phyloP scores from a whole-genome alignment of 2,329 filamentous ascomycete genomes.

The Graphilbum fragrans region DNA sequence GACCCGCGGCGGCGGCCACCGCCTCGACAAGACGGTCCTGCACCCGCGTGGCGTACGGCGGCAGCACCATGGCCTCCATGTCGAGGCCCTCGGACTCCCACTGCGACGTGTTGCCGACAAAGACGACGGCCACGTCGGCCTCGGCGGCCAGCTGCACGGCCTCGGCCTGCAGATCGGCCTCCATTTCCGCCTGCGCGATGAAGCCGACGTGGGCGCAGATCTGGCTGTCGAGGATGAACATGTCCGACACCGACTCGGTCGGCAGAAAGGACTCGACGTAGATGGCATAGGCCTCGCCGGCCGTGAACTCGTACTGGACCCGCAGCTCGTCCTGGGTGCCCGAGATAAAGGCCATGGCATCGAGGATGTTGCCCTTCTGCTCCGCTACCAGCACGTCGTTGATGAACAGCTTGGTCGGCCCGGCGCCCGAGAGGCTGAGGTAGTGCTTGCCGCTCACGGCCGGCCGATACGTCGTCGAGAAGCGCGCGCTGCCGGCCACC shows the following conservation, averaged over 20 bases:
- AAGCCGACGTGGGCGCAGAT: slow-evolving; percentile 49
- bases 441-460: slow-evolving; percentile 18
- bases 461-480: slow-evolving; percentile 6
- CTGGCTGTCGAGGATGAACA: slow-evolving; percentile 40
- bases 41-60: not conserved
- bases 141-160: slow-evolving; percentile 26
- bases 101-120: slow-evolving; percentile 41
- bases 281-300: slow-evolving; percentile 39
- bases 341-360: slow-evolving; percentile 45
- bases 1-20: slow-evolving; percentile 40
- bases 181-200: slow-evolving; percentile 45
- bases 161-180: slow-evolving; percentile 6
- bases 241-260: slow-evolving; percentile 30
- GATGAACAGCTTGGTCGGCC: slow-evolving; percentile 20
- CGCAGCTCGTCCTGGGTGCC: slow-evolving; percentile 44
- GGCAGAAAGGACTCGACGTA: slow-evolving; percentile 41
- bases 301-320: slow-evolving; percentile 30
- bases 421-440: slow-evolving; percentile 19
- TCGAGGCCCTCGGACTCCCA: slow-evolving; percentile 14
- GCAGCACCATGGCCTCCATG: slow-evolving; percentile 10
- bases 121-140: slow-evolving; percentile 46
- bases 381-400: slow-evolving; percentile 22
- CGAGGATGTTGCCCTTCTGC: slow-evolving; percentile 30
- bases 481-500: slow-evolving; percentile 10
- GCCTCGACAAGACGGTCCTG: slow-evolving; percentile 25